Conservation (phyloP, 495 filamentous ascomycete genomes). For the Viridothelium virens region DNA sequence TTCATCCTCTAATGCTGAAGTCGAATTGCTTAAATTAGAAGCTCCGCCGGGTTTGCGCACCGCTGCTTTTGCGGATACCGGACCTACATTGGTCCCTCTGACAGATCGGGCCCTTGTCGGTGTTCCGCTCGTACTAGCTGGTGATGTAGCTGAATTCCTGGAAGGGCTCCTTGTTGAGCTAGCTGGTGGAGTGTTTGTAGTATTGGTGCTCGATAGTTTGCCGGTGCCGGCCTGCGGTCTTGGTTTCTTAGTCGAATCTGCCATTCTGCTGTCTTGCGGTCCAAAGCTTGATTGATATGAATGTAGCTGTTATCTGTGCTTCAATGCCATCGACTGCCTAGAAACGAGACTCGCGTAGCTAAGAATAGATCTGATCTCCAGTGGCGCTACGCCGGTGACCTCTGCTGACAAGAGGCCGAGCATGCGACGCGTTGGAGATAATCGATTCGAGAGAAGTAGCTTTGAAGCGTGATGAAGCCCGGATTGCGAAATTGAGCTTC, state of each 20-base stretch:
- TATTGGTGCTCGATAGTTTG: neutral
- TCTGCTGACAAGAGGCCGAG: constrained; percentile 1
- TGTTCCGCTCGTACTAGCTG: neutral
- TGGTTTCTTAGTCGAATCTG: constrained; percentile 5
- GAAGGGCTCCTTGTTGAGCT: neutral
- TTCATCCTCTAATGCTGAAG: constrained; percentile 19
- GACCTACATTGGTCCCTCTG: constrained; percentile 15
- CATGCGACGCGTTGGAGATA: neutral
- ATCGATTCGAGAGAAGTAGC: no score
- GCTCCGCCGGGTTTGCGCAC: constrained; percentile 17
- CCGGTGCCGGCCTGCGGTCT: constrained; percentile 1
- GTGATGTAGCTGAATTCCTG: neutral
- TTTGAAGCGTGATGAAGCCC: neutral
- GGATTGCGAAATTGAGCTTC: neutral
- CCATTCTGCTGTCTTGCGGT: neutral
- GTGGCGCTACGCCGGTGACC: neutral
- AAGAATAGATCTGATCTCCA: neutral
- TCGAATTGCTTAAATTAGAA: constrained; percentile 9
- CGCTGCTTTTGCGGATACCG: constrained; percentile 27
- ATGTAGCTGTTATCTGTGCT: neutral
- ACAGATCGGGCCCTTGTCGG: constrained; percentile 18
- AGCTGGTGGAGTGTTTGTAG: neutral
- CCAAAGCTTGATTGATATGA: neutral
- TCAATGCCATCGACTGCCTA: neutral
- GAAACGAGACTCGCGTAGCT: neutral